phyloP scores from a whole-genome alignment of 2,329 filamentous ascomycete species.

The Colletotrichum sidae region DNA sequence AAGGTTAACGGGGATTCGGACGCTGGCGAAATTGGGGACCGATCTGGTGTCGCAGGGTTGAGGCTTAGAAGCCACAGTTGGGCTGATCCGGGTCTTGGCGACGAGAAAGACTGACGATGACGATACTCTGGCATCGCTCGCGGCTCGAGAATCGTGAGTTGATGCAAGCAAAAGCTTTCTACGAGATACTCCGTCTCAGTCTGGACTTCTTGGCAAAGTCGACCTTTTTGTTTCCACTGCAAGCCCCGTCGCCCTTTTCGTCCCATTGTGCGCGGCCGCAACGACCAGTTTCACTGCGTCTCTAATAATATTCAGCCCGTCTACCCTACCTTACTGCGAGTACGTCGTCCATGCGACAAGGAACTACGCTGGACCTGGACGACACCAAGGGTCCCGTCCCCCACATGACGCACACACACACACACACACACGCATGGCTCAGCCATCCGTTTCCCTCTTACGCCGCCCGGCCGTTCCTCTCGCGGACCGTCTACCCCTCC shows the following conservation, averaged over 20 bases:
- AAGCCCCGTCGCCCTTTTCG: slow-evolving; percentile 6
- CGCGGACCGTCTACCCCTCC: neutral
- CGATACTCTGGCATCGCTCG: slow-evolving; percentile 6
- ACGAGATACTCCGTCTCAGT: slow-evolving; percentile 26
- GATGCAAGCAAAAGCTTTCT: slow-evolving; percentile 22
- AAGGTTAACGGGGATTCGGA: neutral
- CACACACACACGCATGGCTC: slow-evolving; percentile 13
- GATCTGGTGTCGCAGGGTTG: slow-evolving; percentile 26
- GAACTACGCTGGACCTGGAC: slow-evolving; percentile 1
- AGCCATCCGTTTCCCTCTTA: slow-evolving; percentile 3
- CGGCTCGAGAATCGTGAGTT: slow-evolving; percentile 4
- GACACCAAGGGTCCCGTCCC: slow-evolving; percentile 2
- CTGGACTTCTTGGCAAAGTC: slow-evolving; percentile 18
- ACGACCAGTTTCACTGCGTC: slow-evolving; percentile 24
- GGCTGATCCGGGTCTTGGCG: slow-evolving; percentile 28
- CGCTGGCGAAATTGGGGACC: neutral
- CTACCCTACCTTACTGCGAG: neutral
- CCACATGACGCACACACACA: slow-evolving; percentile 22
- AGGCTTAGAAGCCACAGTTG: slow-evolving; percentile 26
- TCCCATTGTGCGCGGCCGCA: slow-evolving; percentile 16
- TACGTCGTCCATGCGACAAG: slow-evolving; percentile 14
- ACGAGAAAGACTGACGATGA: neutral
- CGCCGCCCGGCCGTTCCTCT: slow-evolving; percentile 8
- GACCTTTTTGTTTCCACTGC: slow-evolving; percentile 6
- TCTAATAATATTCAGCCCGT: slow-evolving; percentile 9